These are phyloP conservation scores for Aegilops sharonensis DNA, from an alignment of 176 grass and related monocot species.

Conservation along the genomic window DNA sequence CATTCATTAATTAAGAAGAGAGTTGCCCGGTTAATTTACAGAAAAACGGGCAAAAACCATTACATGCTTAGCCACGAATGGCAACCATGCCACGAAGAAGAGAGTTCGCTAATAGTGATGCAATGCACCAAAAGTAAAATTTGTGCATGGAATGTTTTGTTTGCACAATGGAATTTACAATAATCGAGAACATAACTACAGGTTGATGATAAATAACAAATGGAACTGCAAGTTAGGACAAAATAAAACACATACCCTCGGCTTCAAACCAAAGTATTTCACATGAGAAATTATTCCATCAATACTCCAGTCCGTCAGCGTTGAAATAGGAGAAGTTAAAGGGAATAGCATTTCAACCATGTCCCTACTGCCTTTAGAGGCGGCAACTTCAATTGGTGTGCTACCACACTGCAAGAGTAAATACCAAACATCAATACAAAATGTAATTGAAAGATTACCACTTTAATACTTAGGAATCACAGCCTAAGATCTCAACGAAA, in stretches of 20 bases:
- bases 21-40: too few relatives aligned
- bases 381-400: not conserved
- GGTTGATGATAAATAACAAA: not conserved
- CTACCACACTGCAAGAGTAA: not conserved
- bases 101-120: not conserved
- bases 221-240: not conserved
- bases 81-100: too few relatives aligned
- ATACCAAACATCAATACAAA: not conserved
- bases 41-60: too few relatives aligned
- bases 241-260: not conserved
- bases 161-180: not conserved
- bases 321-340: conserved; percentile 4
- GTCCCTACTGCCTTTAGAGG: not conserved
- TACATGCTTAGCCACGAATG: too few relatives aligned
- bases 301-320: conserved; percentile 14
- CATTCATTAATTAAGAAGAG: too few relatives aligned
- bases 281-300: conserved; percentile 22
- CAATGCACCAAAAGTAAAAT: not conserved
- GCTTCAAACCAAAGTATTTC: conserved; percentile 1
- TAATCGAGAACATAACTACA: not conserved
- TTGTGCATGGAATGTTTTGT: not conserved
- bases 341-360: conserved; percentile 23
- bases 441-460: not conserved
- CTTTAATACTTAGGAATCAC: not conserved
- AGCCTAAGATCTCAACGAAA: not conserved